Base-by-base conservation (phyloP, 208 protist genomes). In the Pavlovales sp. region DNA sequence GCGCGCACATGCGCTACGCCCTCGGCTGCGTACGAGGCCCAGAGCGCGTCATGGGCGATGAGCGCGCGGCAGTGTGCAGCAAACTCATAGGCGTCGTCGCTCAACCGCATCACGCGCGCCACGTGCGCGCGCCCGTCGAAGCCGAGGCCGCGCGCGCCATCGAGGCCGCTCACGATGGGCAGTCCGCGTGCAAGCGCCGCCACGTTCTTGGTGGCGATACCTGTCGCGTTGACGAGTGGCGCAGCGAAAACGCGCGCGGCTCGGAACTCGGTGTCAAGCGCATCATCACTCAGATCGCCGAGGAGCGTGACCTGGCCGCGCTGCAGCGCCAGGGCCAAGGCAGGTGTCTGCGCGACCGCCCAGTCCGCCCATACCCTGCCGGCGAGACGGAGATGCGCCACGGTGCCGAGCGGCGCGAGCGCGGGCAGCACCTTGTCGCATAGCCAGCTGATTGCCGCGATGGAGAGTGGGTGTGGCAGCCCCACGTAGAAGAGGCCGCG, bases 161-260 rank as follows among this genome's bases (percentile, higher is more conserved):
- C 77, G 14, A 39, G 4, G 32, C 32, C 7, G 14, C 11, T 81
- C 20, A 81, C 77, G 14, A 34, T 30, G 11, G 83, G 83, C 71
- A 87, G 36, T 32, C 83, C 83, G 11, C 20, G 11, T 40, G 42
- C 83, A 36, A 87, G 76, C 66, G 83, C 47, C 39, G 77, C 67
- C 10, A 79, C 76, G 71, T 87, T 87, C 67, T 87, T 87, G 37
- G 83, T 87, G 30, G 83, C 83, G 67, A 87, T 79, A 32, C 83
- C 83, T 0, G 47, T 76, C 30, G 83, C 83, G 67, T 87, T 76
- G 39, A 34, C 10, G 8, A 79, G n/a, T 0, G 83, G 83, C 39
- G 83, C 14, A 18, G 41, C 39, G 37, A 87, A 87, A 39, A 79
- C 36, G 38, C 32, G 14, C 67, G 83, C 47, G 30, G 11, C 4